Evolutionary conservation across 2,329 filamentous ascomycete genomes (phyloP), one percentile per base, ranked within the genome.

Genomic region (Ophiostoma populinum): DNA sequence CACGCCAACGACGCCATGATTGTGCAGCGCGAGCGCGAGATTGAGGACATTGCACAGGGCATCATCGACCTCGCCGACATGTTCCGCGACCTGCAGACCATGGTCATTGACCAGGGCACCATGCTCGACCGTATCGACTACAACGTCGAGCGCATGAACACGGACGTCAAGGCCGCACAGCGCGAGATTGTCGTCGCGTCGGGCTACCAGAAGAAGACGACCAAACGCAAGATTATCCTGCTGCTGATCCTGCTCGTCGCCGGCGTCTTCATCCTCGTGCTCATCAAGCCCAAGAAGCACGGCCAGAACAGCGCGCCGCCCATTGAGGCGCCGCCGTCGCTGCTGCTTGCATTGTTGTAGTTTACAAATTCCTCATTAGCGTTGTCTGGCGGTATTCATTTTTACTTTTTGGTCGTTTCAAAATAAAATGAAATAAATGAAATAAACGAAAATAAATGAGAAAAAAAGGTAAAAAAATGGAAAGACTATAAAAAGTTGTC

Each of bases 61-160:
- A 95, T 98, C 55, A 95, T 98, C 49, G 87, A 95, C 52, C 63
- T 98, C 7, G 82, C 87, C 4, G 90, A 94, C 53, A 82, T 98
- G 34, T 98, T 98, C 61, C 82, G 92, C 42, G 90, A 98, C 49
- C 62, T 98, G 20, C 90, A 98, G 56, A 77, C 67, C 32, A 95
- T 98, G 86, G 83, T 92, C 46, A 86, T 92, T 45, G 80, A 90
- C 51, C 80, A 90, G 54, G 83, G 83, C 35, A 90, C 82, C 11
- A 80, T 92, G 69, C 66, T 93, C 16, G 86, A 92, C 55, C 77
- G 90, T 49, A 92, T 92, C 48, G 92, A 98, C 56, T 98, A 94
- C 59, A 98, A 98, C 48, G 85, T 98, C 35, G 90, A 98, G 58
- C 70, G 78, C 41, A 94, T 95, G 80, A 73, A 75, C n/a, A 76